Evolutionary conservation across 495 filamentous ascomycete species (phyloP), one percentile per base, ranked within the genome.

Genomic region (Echria macrotheca): DNA sequence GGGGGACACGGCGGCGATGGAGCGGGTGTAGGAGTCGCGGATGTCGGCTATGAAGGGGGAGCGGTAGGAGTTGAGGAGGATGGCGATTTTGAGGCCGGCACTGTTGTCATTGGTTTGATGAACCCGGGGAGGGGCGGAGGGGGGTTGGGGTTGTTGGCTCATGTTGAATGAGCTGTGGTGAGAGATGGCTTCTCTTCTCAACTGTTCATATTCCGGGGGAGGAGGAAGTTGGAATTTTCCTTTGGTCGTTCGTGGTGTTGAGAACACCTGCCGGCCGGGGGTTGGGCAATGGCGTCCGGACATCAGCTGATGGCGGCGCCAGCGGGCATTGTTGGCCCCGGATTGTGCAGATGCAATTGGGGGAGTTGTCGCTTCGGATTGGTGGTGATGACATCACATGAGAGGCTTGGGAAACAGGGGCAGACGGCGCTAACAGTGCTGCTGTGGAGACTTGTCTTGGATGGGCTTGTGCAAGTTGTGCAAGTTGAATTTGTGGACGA

Each of bases 21-120:
- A 61, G 38, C 66, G 60, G 3, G 55, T 49, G 54, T 74, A 75
- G 15, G 72, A 74, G 41, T 58, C 56, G 5, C 64, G 56, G 52
- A 74, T 64, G 11, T 57, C 61, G 25, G 59, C 43, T 21, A 70
- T 60, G 25, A 63, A 49, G 25, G 64, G 67, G 22, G 69, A 73
- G 18, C 59, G 58, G 57, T 64, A 71, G 29, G 64, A 69, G 59
- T 75, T 74, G 21, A 73, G 62, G 14, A 75, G 56, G 55, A 76
- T 61, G 54, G 71, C 73, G 52, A 76, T 69, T 46, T 44, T 42
- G 22, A 55, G 52, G 4, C 5, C 3, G 3, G 35, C 15, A 12
- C 12, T 37, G 35, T 5, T 37, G n/a, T n/a, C 21, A n/a, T n/a
- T n/a, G n/a, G n/a, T 7, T 18, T 35, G 35, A 3, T 7, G 35